Conservation (phyloP, 495 filamentous ascomycete species). For the Penicillium bovifimosum region DNA sequence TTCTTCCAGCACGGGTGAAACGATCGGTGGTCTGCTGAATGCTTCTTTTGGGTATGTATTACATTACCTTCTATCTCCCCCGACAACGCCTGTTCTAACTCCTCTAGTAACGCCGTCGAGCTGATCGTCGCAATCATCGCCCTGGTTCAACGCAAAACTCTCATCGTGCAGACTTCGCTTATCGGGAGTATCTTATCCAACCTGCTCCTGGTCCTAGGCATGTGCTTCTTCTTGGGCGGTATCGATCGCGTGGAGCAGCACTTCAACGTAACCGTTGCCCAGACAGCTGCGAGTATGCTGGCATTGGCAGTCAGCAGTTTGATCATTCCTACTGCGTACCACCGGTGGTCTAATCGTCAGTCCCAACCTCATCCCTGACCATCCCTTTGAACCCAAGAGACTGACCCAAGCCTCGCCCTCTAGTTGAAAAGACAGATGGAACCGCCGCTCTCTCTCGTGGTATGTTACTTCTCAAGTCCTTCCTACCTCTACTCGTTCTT, state of each 20-base stretch:
- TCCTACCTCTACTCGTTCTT: background rate
- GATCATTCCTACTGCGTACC: slow-evolving; percentile 87
- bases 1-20: slow-evolving; percentile 56
- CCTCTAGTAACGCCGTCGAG: slow-evolving; percentile 70
- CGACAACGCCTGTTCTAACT: slow-evolving; percentile 8
- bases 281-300: slow-evolving; percentile 79
- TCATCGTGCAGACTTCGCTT: slow-evolving; percentile 88
- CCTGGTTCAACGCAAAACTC: slow-evolving; percentile 62
- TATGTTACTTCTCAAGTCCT: slow-evolving; percentile 13
- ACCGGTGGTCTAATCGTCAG: slow-evolving; percentile 45
- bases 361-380: background rate
- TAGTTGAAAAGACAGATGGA: slow-evolving; percentile 13
- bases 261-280: slow-evolving; percentile 92
- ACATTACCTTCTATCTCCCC: background rate
- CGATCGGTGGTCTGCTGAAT: slow-evolving; percentile 79
- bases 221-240: slow-evolving; percentile 90
- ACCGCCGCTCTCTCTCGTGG: slow-evolving; percentile 34
- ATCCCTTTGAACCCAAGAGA: background rate
- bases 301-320: slow-evolving; percentile 73
- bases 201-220: slow-evolving; percentile 83
- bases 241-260: slow-evolving; percentile 72
- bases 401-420: slow-evolving; percentile 6
- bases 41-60: slow-evolving; percentile 73
- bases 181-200: slow-evolving; percentile 91
- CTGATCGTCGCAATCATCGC: slow-evolving; percentile 87